A percentile compares a stretch with the other conserved stretches of the same genome.
Conservation (phyloP, 352 stramenopile genomes). For the Phytophthora colocasiae region DNA sequence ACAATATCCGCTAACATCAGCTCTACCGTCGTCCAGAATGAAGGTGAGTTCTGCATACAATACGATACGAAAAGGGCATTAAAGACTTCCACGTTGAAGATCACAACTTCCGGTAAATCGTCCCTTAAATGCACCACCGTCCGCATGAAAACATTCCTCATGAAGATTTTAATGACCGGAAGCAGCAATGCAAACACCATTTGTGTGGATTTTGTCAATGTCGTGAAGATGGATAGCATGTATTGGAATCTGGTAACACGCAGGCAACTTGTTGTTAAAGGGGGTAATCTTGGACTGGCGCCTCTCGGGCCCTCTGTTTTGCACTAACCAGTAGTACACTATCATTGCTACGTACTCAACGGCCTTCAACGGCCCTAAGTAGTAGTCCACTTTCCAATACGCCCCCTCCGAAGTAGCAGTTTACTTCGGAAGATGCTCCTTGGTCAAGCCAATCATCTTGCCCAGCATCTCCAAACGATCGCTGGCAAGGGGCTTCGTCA, state of each 20-base stretch:
- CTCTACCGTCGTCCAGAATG: background rate
- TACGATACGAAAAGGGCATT: conserved; percentile 38
- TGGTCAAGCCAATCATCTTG: conserved; percentile 7
- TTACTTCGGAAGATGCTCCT: conserved; percentile 8
- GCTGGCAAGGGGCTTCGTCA: conserved; percentile 20
- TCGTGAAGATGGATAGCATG: conserved; percentile 14
- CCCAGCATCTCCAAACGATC: conserved; percentile 3
- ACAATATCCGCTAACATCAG: background rate
- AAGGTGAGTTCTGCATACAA: conserved; percentile 40
- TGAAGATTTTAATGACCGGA: conserved; percentile 23
- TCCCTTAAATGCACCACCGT: conserved; percentile 29
- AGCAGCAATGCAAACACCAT: conserved; percentile 25
- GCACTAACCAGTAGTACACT: too few relatives aligned
- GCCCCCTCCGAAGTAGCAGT: background rate
- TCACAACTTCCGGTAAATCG: background rate
- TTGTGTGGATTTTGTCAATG: conserved; percentile 9
- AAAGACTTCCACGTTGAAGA: conserved; percentile 36
- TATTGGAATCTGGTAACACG: too few relatives aligned
- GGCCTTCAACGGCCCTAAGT: too few relatives aligned
- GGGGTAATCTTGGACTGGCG: too few relatives aligned
- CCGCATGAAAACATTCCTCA: conserved; percentile 24
- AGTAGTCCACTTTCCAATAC: background rate
- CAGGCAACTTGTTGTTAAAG: too few relatives aligned
- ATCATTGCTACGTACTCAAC: too few relatives aligned
- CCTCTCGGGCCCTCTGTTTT: too few relatives aligned